Evolutionary conservation across 495 filamentous ascomycete species (phyloP), one percentile per base, ranked within the genome.

Genomic region (Tetracladium marchalianum): DNA sequence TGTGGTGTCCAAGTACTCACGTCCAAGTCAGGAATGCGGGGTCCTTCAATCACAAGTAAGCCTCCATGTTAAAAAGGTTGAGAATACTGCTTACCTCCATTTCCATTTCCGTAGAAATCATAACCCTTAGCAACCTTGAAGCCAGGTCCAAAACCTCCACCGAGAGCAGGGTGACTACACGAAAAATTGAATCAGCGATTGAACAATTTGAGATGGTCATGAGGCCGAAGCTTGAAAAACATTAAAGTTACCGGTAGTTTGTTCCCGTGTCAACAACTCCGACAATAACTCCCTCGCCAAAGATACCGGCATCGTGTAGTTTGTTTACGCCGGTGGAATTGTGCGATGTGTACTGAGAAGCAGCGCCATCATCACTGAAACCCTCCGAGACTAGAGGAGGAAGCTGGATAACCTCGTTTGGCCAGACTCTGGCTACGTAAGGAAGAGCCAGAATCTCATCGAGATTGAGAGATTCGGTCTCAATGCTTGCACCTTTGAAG

Each of bases 101-200:
- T 50, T 5, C 43, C 36, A 22, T 58, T 52, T 11, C 60, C 63
- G n/a, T 61, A 55, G 33, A 66, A 49, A 50, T 65, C 62, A 41
- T 63, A 62, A 6, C 62, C 64, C 1, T 57, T 59, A n/a, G 53
- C 47, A 3, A 66, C 50, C 22, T 62, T 66, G 27, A 60, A 65
- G 0, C 60, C 54, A 0, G 51, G 55, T 1, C 64, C 64, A 35
- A 63, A 59, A 1, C 64, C 59, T 38, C 62, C 64, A n/a, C 64
- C 62, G 11, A 66, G 57, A 27, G 22, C 22, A 7, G 22, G 22
- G 22, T 27, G 57, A 60, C 37, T 10, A 31, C 15, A 5, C 24
- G 22, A 1, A 33, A 32, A 15, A 16, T 38, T 16, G 45, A 34
- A 18, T 31, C 35, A 10, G 19, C 15, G n/a, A 27, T 27, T 7